Base-by-base conservation (phyloP, 2,329 filamentous ascomycete genomes). In the Passalora sequoiae region DNA sequence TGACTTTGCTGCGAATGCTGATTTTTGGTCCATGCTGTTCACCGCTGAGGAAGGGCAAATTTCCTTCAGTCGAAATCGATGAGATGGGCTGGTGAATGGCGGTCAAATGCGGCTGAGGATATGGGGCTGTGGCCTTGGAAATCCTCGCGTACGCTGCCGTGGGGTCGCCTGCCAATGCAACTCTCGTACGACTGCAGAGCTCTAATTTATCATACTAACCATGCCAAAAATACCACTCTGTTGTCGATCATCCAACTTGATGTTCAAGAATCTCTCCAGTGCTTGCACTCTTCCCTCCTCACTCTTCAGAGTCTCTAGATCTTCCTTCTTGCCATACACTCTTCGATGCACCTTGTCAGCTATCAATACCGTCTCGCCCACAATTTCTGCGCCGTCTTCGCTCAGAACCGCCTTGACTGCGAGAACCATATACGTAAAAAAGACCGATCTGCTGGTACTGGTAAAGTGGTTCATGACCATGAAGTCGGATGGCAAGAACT, bases 401-500 rank as follows among this genome's bases (percentile, higher is more conserved):
- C 61, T 60, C 43, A 77, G 57, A 46, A 83, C 64, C 62, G 80
- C 78, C 60, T 69, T 74, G 40, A 72, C 67, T 43, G 76, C 71
- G 15, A 82, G 59, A 25, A 83, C 61, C 2, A 59, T 70, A 43
- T 69, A 65, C 8, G 73, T 76, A 60, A 84, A 83, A 59, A 72
- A 76, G 43, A 69, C 75, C 21, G 61, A 59, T 16, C 66, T 61
- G 43, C 64, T 67, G 32, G 69, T 70, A 50, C 75, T 78, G 1
- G 75, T 77, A 35, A 59, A 75, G 53, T 69, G 76, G 60, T 77
- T 84, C 68, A 83, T 70, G 4, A 81, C 66, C 25, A 70, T 71
- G 55, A 79, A 85, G 61, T 86, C 82, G 30, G 67, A 62, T 3
- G 71, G 73, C 24, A 78, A 59, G 60, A 83, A 85, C 61, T 85